These are phyloP conservation scores for Wickerhamiella allomyrinae DNA, from an alignment of 805 yeast genomes.

Conservation along the genomic window DNA sequence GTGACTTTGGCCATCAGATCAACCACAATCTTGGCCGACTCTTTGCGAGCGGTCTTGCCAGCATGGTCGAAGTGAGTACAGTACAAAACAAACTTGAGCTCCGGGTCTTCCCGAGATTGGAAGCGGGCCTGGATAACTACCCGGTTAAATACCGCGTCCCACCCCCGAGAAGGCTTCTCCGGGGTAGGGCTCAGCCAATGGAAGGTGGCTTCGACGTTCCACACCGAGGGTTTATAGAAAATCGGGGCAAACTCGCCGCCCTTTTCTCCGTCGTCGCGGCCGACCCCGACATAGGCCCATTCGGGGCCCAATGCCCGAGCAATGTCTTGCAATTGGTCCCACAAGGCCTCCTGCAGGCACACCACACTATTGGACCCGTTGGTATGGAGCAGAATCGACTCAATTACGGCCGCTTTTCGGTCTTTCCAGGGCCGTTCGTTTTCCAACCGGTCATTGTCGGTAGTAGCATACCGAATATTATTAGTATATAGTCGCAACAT, in stretches of 20 bases:
- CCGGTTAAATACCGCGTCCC: constrained; percentile 35
- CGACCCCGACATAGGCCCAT: constrained; percentile 37
- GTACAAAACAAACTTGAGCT: constrained; percentile 22
- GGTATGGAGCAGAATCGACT: constrained; percentile 29
- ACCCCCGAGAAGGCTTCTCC: constrained; percentile 35
- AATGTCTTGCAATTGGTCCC: constrained; percentile 34
- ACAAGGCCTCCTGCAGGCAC: constrained; percentile 35
- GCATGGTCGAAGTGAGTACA: constrained; percentile 40
- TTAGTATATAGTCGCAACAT: constrained; percentile 15
- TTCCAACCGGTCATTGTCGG: constrained; percentile 1
- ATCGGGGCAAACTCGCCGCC: constrained; percentile 41
- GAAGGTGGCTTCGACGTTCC: constrained; percentile 30
- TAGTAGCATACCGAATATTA: constrained; percentile 18
- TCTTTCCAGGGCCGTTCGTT: constrained; percentile 35
- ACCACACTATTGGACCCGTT: constrained; percentile 27
- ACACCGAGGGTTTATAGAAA: constrained; percentile 27
- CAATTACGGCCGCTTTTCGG: constrained; percentile 28
- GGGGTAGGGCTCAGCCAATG: constrained; percentile 45
- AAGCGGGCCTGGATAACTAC: constrained; percentile 22
- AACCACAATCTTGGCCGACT: constrained; percentile 33
- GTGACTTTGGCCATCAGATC: constrained; percentile 20
- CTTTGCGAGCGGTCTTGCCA: constrained; percentile 32
- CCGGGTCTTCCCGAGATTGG: not conserved
- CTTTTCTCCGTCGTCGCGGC: constrained; percentile 38
- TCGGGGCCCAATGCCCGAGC: constrained; percentile 22